These are phyloP conservation scores for Phyllosticta citribraziliensis DNA, from an alignment of 2,329 filamentous ascomycete genomes.

Conservation along the genomic window DNA sequence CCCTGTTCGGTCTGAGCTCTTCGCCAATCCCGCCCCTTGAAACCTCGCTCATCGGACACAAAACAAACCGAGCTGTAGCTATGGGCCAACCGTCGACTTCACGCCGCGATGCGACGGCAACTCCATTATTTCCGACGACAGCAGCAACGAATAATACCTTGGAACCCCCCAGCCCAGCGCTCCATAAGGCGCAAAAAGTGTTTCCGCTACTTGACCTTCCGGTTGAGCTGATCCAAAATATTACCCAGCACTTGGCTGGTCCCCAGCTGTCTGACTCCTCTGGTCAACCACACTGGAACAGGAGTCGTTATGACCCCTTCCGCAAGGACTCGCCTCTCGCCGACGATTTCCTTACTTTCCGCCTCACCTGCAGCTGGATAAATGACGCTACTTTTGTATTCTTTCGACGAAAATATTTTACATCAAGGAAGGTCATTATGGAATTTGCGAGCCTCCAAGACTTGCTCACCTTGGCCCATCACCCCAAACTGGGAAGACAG, in stretches of 20 bases:
- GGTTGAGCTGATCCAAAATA: neutral
- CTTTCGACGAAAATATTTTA: neutral
- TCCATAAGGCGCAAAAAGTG: neutral
- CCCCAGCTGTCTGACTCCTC: neutral
- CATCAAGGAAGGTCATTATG: neutral
- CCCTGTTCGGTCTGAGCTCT: too few relatives aligned
- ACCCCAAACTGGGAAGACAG: neutral
- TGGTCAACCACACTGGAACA: neutral
- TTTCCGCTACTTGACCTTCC: neutral
- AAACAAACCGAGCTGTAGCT: too few relatives aligned
- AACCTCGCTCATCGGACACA: too few relatives aligned
- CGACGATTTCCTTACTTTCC: neutral
- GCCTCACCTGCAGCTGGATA: neutral
- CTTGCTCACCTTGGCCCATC: neutral
- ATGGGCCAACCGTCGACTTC: too few relatives aligned
- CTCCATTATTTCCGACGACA: too few relatives aligned
- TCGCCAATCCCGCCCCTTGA: too few relatives aligned
- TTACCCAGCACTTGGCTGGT: neutral
- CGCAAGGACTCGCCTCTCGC: neutral
- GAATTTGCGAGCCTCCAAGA: neutral
- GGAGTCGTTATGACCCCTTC: too few relatives aligned
- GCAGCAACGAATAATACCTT: too few relatives aligned
- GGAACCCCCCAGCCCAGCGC: too few relatives aligned
- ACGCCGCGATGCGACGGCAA: too few relatives aligned
- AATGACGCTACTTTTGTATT: neutral